Base-by-base conservation (phyloP, 192 early-diverging fungal species). In the Podila clonocystis region DNA sequence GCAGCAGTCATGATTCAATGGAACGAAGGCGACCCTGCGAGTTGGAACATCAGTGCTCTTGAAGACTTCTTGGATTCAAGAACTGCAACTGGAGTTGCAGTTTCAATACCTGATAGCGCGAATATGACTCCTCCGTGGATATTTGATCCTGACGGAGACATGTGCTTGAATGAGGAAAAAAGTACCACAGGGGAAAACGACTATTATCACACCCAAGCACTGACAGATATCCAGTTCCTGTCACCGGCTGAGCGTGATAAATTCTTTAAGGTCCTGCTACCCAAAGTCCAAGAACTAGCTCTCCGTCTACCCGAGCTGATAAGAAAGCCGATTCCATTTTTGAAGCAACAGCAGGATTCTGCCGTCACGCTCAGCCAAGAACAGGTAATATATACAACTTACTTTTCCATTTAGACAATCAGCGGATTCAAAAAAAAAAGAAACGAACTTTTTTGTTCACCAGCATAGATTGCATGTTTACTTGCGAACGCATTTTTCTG, bases 401-500 rank as follows among this genome's bases (percentile, higher is more conserved):
- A 2, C 19, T 9, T 13, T 11, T 24, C 19, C 9, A 29, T 1
- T 4, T 50, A 30, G 20, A 22, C 13, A 26, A 20, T 41, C 59
- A 6, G 34, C 34, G 13, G 13, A 45, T 45, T 45, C 41, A 45
- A 15, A 15, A 2, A 12, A 12, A 45, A 45, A 12, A 12, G 41
- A 45, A 45, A 2, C 41, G 12, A 45, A 4, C 15, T 45, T 45
- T 45, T 4, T 45, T 15, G 41, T 28, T 68, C 15, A 9, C 19
- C 58, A 17, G 19, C 6, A 41, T 62, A 80, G 77, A 80, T 80
- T n/a, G 77, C 70, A 1, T 80, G 77, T 58, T 45, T 80, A 15
- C 28, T 80, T 12, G 77, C 77, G 6, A 72, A 80, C 22, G 77
- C 77, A 4, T 80, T 80, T 62, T 80, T 80, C 67, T 60, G 62